Evolutionary conservation across 1,284 basidiomycete genomes (phyloP), one percentile per base, ranked within the genome.

Genomic region (Puccinia triticina): DNA sequence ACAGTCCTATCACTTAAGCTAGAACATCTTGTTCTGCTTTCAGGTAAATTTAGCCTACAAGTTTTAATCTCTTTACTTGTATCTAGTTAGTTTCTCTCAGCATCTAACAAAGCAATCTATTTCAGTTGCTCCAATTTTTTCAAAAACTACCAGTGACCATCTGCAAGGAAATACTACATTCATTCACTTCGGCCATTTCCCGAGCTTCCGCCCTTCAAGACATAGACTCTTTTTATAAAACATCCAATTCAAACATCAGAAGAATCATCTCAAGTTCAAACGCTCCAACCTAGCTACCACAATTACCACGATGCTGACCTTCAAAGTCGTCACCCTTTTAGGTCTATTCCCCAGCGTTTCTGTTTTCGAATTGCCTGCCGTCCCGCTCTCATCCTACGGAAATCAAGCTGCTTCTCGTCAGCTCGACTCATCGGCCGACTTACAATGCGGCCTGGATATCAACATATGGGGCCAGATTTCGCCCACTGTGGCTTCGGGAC

Each of bases 401-500:
- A 57, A 53, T 40, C 72, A 34, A 21, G 26, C 50, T 1, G 21
- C 21, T n/a, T 29, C 72, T 55, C 48, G 50, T 11, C 72, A 74
- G 32, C 29, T 74, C 4, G 2, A 32, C 34, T 18, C 48, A 50
- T 57, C 21, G 55, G 55, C 3, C 4, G 26, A 57, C 55, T 18
- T 43, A 21, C 26, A 48, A 29, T 74, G 72, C 37, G 72, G 72
- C 50, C 37, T 55, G 32, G 57, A 21, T 55, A 18, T 34, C 11
- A 74, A 74, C n/a, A 26, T 57, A 14, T 53, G 50, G 53, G 72
- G 72, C 7, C 48, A 55, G 23, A 48, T 74, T 34, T 74, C 72
- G 14, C 72, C 53, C 46, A 57, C 53, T 14, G 1, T 7, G 50
- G 14, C 72, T 23, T 57, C 72, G n/a, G 72, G 72, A 11, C 50